These are phyloP conservation scores for Echinosophora koreensis DNA, from an alignment of 306 rosid genomes.

Conservation along the genomic window DNA sequence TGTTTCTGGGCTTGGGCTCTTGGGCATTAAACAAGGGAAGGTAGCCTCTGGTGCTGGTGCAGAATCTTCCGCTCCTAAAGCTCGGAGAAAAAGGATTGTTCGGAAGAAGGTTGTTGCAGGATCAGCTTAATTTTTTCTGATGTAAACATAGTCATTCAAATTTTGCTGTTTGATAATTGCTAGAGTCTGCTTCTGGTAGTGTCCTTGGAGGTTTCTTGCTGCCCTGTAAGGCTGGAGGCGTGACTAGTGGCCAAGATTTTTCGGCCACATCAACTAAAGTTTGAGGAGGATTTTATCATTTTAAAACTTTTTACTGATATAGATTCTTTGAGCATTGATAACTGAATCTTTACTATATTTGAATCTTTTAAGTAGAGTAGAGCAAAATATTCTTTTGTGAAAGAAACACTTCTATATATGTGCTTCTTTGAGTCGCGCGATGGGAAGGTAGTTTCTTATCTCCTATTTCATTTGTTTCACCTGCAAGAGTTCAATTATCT, in stretches of 20 bases:
- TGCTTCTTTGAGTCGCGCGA: neutral
- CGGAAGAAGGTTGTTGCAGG: constrained; percentile 86
- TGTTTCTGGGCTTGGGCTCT: constrained; percentile 97
- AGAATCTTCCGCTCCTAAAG: constrained; percentile 74
- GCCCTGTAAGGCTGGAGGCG: constrained; percentile 27
- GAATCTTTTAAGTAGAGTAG: constrained; percentile 47
- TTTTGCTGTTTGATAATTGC: constrained; percentile 55
- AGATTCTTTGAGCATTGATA: constrained; percentile 12
- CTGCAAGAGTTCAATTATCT: neutral
- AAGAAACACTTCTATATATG: neutral
- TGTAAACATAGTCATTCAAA: constrained; percentile 43
- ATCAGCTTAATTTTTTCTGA: constrained; percentile 51
- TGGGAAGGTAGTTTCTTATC: neutral
- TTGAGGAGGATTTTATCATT: constrained; percentile 45
- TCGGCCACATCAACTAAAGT: constrained; percentile 20
- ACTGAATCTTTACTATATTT: constrained; percentile 33
- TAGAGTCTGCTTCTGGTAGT: constrained; percentile 38
- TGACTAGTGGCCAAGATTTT: constrained; percentile 43
- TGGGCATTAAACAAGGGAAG: constrained; percentile 83
- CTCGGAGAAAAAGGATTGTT: constrained; percentile 86
- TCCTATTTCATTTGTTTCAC: neutral
- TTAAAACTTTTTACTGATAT: constrained; percentile 38
- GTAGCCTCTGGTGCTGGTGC: constrained; percentile 56
- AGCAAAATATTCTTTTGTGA: neutral
- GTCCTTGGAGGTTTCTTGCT: constrained; percentile 41